Evolutionary conservation across 2,329 filamentous ascomycete genomes (phyloP).

Genomic region (Huntiella abstrusa): DNA sequence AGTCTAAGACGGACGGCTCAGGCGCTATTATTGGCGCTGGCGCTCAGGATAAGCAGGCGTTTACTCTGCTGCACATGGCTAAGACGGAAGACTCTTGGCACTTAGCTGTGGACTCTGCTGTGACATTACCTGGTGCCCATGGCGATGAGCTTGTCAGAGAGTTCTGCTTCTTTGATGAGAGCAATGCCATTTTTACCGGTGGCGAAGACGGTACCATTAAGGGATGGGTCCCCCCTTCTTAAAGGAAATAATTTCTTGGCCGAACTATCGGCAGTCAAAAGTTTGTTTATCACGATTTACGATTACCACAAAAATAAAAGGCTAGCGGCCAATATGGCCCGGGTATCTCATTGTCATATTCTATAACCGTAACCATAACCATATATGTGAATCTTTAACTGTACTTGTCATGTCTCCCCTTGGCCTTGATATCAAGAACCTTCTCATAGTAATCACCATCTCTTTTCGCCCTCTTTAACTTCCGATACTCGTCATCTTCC

Average conservation of each 20-base stretch:
- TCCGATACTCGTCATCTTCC: slow-evolving; percentile 71
- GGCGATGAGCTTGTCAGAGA: slow-evolving; percentile 43
- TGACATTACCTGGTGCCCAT: slow-evolving; percentile 43
- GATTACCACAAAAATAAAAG: too few relatives aligned
- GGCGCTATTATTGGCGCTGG: slow-evolving; percentile 46
- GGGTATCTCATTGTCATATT: slow-evolving; percentile 3
- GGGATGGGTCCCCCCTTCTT: slow-evolving; percentile 27
- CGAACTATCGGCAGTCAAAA: too few relatives aligned
- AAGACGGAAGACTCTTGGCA: slow-evolving; percentile 31
- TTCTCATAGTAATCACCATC: slow-evolving; percentile 84
- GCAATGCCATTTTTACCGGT: slow-evolving; percentile 37
- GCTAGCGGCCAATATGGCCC: background rate
- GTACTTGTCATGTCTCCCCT: slow-evolving; percentile 84
- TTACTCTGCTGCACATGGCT: slow-evolving; percentile 41
- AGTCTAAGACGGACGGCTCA: slow-evolving; percentile 36
- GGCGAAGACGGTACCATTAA: slow-evolving; percentile 40
- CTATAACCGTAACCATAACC: slow-evolving; percentile 1
- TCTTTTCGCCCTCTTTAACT: slow-evolving; percentile 60
- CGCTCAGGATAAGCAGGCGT: slow-evolving; percentile 40
- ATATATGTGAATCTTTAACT: slow-evolving; percentile 15
- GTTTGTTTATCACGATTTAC: too few relatives aligned
- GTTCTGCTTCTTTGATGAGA: slow-evolving; percentile 44
- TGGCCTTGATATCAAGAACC: slow-evolving; percentile 71
- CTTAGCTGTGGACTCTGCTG: slow-evolving; percentile 34
- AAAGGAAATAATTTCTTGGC: slow-evolving; percentile 2